Evolutionary conservation across 2,329 filamentous ascomycete genomes (phyloP).

Genomic region (Sporothrix brasiliensis): DNA sequence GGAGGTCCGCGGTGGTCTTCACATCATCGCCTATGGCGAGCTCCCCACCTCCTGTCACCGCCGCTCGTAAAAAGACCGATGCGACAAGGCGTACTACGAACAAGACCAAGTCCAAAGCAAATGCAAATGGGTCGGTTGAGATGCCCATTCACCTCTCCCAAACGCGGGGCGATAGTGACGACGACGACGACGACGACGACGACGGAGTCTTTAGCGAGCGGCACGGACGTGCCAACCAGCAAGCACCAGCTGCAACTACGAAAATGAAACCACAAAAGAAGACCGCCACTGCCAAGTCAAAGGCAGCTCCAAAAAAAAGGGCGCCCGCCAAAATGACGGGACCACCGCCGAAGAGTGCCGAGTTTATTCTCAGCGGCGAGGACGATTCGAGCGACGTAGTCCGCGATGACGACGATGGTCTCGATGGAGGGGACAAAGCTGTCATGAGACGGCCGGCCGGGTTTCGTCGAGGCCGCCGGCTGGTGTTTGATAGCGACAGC

Average conservation of each 20-base stretch:
- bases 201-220: slow-evolving; percentile 14
- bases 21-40: slow-evolving; percentile 35
- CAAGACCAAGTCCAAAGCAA: neutral
- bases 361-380: slow-evolving; percentile 28
- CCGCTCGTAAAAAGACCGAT: neutral
- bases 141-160: slow-evolving; percentile 34
- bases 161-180: slow-evolving; percentile 28
- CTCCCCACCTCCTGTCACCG: slow-evolving; percentile 11
- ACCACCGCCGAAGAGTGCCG: slow-evolving; percentile 30
- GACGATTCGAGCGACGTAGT: slow-evolving; percentile 22
- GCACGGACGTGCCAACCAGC: slow-evolving; percentile 16
- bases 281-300: neutral
- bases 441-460: slow-evolving; percentile 20
- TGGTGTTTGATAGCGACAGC: slow-evolving; percentile 34
- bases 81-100: neutral
- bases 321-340: neutral
- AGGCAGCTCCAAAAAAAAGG: neutral
- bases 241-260: neutral
- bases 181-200: slow-evolving; percentile 18
- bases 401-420: slow-evolving; percentile 21
- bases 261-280: neutral
- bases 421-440: slow-evolving; percentile 9
- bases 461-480: slow-evolving; percentile 25
- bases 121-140: slow-evolving; percentile 24
- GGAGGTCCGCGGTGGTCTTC: neutral